Evolutionary conservation across 1,139 yeast species (phyloP).

Genomic region (Zygosaccharomyces sapae): DNA sequence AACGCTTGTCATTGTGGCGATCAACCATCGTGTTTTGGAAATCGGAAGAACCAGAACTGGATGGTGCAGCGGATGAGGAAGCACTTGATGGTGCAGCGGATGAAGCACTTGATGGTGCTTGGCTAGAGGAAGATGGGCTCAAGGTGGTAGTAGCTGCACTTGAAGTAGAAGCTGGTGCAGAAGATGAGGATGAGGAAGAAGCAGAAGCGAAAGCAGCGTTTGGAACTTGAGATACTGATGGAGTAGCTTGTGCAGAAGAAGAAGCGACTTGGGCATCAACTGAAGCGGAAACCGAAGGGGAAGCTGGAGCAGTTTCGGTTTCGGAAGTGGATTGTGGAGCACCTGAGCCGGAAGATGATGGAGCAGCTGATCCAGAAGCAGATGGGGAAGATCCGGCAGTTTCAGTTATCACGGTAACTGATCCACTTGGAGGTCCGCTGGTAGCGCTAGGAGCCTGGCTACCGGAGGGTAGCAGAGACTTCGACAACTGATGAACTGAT

Average conservation of each 20-base stretch:
- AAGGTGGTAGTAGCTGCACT: constrained; percentile 9
- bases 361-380: no score
- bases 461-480: constrained; percentile 8
- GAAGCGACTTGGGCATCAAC: constrained; percentile 14
- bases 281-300: constrained; percentile 5
- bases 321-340: background rate
- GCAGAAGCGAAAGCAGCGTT: no score
- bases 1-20: constrained; percentile 67
- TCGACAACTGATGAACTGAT: constrained; percentile 24
- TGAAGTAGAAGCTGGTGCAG: constrained; percentile 5
- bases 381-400: background rate
- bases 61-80: constrained; percentile 18
- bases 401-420: background rate
- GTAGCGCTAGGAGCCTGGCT: background rate
- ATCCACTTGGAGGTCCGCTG: background rate
- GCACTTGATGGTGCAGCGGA: constrained; percentile 8
- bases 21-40: constrained; percentile 42
- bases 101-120: constrained; percentile 13
- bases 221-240: no score
- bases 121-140: constrained; percentile 10
- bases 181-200: no score
- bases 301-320: background rate
- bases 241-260: no score
- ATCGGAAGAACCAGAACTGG: constrained; percentile 22
- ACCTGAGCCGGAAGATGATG: background rate